Conservation (phyloP, 1,139 yeast species). For the Suhomyces terraborum region DNA sequence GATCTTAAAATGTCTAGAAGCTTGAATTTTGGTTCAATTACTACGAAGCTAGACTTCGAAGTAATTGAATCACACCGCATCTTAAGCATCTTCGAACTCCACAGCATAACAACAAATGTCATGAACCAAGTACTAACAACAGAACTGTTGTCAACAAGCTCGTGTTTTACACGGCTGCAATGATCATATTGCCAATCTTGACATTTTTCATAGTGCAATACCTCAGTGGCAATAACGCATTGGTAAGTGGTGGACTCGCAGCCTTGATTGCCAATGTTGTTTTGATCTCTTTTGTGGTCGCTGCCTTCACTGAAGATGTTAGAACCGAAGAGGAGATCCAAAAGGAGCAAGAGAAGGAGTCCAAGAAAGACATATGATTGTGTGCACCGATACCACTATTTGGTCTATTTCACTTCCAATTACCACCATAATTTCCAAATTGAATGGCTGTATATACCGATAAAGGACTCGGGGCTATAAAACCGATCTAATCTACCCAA, state of each 20-base stretch:
- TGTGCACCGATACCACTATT: too few relatives aligned
- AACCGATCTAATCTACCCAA: background rate
- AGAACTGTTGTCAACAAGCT: slow-evolving; percentile 72
- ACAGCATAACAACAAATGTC: background rate
- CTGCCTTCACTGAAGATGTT: slow-evolving; percentile 84
- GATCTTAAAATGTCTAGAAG: too few relatives aligned
- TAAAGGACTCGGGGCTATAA: background rate
- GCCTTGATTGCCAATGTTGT: slow-evolving; percentile 88
- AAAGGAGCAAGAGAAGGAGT: slow-evolving; percentile 21
- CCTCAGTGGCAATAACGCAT: slow-evolving; percentile 54
- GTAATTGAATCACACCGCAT: too few relatives aligned
- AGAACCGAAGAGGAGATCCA: slow-evolving; percentile 19
- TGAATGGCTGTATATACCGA: background rate
- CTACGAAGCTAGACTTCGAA: too few relatives aligned
- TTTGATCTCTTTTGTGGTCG: slow-evolving; percentile 79
- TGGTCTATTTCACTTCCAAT: background rate
- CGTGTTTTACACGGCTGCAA: slow-evolving; percentile 82
- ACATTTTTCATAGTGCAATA: slow-evolving; percentile 70
- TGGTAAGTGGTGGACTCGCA: slow-evolving; percentile 86
- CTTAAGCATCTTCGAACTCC: too few relatives aligned
- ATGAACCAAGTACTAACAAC: slow-evolving; percentile 14
- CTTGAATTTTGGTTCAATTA: too few relatives aligned
- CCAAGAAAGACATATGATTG: slow-evolving; percentile 9
- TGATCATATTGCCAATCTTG: slow-evolving; percentile 77
- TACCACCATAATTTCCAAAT: background rate